Percentiles rank a stretch among this genome's conserved stretches.
These are phyloP conservation scores for Pyrenochaeta sp. DNA, from an alignment of 2,329 filamentous ascomycete species.

Conservation along the genomic window DNA sequence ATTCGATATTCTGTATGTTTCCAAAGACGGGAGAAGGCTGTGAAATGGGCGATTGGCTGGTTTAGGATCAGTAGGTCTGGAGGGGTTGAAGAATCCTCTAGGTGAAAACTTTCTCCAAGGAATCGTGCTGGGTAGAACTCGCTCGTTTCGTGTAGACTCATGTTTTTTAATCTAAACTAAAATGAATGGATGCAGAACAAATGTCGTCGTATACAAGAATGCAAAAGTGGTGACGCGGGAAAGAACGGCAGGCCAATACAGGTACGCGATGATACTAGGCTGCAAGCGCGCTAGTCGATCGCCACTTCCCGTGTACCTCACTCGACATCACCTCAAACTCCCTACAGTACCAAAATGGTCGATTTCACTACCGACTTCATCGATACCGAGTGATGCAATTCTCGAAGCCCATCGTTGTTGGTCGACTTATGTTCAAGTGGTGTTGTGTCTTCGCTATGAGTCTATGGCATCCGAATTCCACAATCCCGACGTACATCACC, in stretches of 20 bases:
- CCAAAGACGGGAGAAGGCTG: conserved; percentile 59
- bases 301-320: background rate
- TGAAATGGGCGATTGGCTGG: conserved; percentile 55
- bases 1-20: conserved; percentile 69
- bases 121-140: conserved; percentile 38
- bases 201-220: background rate
- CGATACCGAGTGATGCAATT: no score
- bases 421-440: no score
- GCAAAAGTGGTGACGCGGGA: background rate
- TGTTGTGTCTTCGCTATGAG: no score
- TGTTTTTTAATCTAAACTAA: conserved; percentile 5
- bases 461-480: background rate
- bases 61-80: conserved; percentile 57
- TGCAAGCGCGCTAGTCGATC: conserved; percentile 10
- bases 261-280: conserved; percentile 11
- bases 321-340: background rate
- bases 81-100: conserved; percentile 24
- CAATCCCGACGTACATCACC: background rate
- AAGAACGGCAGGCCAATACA: conserved; percentile 11
- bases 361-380: no score
- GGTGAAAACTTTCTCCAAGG: conserved; percentile 27
- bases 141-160: conserved; percentile 22
- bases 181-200: background rate
- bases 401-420: no score
- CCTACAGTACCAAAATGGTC: no score